A percentile compares a stretch with the other conserved stretches of the same genome.
Conservation (phyloP, 768 basidiomycete species). For the Polyporus arcularius region DNA sequence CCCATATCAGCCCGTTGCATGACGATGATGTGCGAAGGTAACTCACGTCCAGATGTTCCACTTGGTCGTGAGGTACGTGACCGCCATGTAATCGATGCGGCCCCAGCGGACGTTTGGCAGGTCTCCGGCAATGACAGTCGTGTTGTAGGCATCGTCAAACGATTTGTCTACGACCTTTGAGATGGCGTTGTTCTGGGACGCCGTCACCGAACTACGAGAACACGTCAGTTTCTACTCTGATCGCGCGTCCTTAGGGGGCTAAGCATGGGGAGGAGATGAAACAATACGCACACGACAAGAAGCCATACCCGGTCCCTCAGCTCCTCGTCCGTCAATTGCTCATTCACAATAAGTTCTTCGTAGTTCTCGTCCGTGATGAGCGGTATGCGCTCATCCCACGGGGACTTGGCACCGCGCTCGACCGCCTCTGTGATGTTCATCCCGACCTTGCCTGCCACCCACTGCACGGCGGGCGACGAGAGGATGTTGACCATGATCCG, state of each 20-base stretch:
- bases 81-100: conserved; percentile 85
- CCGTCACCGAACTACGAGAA: conserved; percentile 55
- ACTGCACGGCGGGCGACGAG: conserved; percentile 53
- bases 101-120: conserved; percentile 77
- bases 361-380: conserved; percentile 85
- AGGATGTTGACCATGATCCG: conserved; percentile 37
- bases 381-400: conserved; percentile 75
- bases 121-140: conserved; percentile 57
- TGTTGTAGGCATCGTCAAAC: conserved; percentile 76
- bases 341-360: conserved; percentile 69
- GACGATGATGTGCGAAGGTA: background rate
- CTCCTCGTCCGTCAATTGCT: conserved; percentile 55
- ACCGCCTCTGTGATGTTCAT: conserved; percentile 68
- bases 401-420: conserved; percentile 31
- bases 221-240: background rate
- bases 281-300: conserved; percentile 63
- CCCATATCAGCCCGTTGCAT: background rate
- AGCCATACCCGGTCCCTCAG: conserved; percentile 79
- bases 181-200: conserved; percentile 59
- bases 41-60: conserved; percentile 85
- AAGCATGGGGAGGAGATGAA: background rate
- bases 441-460: conserved; percentile 58
- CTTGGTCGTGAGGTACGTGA: conserved; percentile 80
- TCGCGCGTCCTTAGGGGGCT: too few species aligned
- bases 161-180: conserved; percentile 71